phyloP scores from a whole-genome alignment of 108 stramenopile species.

The Nitzschia putrida region DNA sequence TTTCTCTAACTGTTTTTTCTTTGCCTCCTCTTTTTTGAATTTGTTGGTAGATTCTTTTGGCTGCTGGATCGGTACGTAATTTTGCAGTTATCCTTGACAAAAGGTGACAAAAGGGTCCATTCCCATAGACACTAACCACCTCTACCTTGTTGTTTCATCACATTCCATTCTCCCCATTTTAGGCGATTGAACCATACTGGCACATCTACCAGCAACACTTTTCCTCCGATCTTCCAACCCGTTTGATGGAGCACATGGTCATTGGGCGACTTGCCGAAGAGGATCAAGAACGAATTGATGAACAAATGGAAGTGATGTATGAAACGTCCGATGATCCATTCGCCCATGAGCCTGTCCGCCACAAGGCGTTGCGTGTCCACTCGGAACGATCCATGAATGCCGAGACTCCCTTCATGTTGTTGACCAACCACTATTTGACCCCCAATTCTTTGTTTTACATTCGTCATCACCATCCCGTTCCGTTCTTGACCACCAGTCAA shows the following conservation, averaged over 20 bases:
- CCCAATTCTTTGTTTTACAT: constrained; percentile 79
- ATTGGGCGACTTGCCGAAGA: constrained; percentile 64
- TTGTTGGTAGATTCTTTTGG: constrained; percentile 25
- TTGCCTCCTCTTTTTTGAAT: too few relatives aligned
- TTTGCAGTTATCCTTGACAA: background rate
- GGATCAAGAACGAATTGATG: constrained; percentile 78
- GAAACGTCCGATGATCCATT: constrained; percentile 71
- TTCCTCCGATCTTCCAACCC: constrained; percentile 77
- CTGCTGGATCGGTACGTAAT: constrained; percentile 26
- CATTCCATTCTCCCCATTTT: background rate
- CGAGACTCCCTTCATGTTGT: constrained; percentile 61
- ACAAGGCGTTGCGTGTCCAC: constrained; percentile 64
- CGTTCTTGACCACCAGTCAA: constrained; percentile 66
- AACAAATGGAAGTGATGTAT: constrained; percentile 61
- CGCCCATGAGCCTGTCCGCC: constrained; percentile 67
- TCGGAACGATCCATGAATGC: constrained; percentile 84
- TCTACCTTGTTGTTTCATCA: too few relatives aligned
- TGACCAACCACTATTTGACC: constrained; percentile 68
- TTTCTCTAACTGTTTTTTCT: too few relatives aligned
- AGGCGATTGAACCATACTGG: constrained; percentile 67
- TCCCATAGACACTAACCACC: too few relatives aligned
- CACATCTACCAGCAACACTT: constrained; percentile 84
- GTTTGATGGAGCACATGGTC: constrained; percentile 77
- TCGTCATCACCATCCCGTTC: constrained; percentile 88
- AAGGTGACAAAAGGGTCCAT: too few relatives aligned